A percentile compares a stretch with the other conserved stretches of the same genome.
Evolutionary conservation across 1,284 basidiomycete genomes (phyloP).

Genomic region (Boletus sp.): DNA sequence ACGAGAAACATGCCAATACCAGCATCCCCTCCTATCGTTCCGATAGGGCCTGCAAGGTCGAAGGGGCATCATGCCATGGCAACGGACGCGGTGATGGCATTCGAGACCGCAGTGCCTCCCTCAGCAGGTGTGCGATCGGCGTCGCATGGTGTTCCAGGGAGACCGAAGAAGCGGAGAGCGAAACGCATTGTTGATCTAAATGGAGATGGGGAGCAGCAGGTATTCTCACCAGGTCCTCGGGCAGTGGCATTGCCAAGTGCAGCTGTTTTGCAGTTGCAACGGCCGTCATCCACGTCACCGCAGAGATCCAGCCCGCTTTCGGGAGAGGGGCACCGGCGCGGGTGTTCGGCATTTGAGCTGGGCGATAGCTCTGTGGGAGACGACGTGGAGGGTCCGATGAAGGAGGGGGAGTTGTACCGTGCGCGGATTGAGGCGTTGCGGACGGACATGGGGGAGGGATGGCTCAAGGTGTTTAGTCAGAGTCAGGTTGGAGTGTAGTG

Average conservation of each 20-base stretch:
- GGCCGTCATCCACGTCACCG: conserved; percentile 49
- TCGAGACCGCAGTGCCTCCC: conserved; percentile 33
- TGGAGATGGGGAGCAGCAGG: conserved; percentile 31
- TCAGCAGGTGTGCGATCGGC: conserved; percentile 43
- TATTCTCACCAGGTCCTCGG: conserved; percentile 25
- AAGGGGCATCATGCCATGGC: conserved; percentile 28
- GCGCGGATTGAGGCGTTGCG: conserved; percentile 76
- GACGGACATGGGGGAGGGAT: conserved; percentile 82
- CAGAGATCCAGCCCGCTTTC: conserved; percentile 35
- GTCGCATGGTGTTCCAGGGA: conserved; percentile 40
- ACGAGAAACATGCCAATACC: conserved; percentile 46
- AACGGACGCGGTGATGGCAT: conserved; percentile 23
- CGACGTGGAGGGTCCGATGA: conserved; percentile 24
- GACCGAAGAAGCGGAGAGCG: conserved; percentile 51
- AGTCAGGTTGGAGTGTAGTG: conserved; percentile 33
- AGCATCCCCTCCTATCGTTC: conserved; percentile 56
- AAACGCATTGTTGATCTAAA: conserved; percentile 72
- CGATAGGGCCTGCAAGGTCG: conserved; percentile 41
- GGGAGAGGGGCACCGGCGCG: conserved; percentile 17
- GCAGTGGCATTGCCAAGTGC: conserved; percentile 6
- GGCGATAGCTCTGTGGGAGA: neutral
- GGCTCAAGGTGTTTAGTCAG: conserved; percentile 81
- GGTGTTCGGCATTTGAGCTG: conserved; percentile 52
- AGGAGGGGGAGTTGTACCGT: conserved; percentile 65
- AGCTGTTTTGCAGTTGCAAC: conserved; percentile 18